Evolutionary conservation across 495 filamentous ascomycete genomes (phyloP).

Genomic region (Penicillium nucicola): DNA sequence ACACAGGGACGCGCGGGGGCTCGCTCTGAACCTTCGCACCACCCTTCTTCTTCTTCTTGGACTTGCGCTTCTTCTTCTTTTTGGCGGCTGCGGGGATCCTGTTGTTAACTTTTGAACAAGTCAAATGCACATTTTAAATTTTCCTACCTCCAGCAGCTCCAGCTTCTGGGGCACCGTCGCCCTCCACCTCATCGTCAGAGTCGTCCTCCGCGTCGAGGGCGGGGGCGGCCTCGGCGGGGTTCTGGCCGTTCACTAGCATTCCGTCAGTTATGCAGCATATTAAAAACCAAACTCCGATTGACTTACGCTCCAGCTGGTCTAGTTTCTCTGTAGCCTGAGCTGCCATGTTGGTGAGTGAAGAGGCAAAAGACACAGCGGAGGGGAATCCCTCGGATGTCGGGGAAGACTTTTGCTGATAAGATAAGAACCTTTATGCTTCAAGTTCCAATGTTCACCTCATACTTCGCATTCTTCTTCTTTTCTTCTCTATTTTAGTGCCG

Average conservation of each 20-base stretch:
- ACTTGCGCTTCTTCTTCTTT: constrained; percentile 80
- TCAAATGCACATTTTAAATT: not conserved
- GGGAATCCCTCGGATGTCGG: constrained; percentile 21
- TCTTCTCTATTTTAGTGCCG: too few relatives aligned
- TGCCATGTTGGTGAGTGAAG: constrained; percentile 42
- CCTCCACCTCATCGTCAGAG: constrained; percentile 61
- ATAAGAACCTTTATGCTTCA: constrained; percentile 9
- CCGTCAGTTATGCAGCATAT: constrained; percentile 15
- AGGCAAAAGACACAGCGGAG: constrained; percentile 15
- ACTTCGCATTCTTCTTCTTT: too few relatives aligned
- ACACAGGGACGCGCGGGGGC: constrained; percentile 72
- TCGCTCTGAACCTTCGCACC: constrained; percentile 67
- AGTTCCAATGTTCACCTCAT: too few relatives aligned
- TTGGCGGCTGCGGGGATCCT: constrained; percentile 47
- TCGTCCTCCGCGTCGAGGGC: constrained; percentile 58
- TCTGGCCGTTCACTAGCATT: constrained; percentile 45
- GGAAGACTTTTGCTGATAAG: constrained; percentile 33
- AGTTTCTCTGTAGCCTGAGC: constrained; percentile 51
- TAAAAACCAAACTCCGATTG: not conserved
- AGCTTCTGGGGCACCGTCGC: constrained; percentile 35
- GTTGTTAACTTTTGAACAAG: constrained; percentile 2
- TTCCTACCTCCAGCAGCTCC: constrained; percentile 44
- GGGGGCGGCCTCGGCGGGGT: constrained; percentile 37
- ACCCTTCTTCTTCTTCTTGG: constrained; percentile 69
- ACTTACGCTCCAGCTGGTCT: constrained; percentile 50